These are phyloP conservation scores for Lagenaria siceraria DNA, from an alignment of 306 rosid species.

Conservation along the genomic window DNA sequence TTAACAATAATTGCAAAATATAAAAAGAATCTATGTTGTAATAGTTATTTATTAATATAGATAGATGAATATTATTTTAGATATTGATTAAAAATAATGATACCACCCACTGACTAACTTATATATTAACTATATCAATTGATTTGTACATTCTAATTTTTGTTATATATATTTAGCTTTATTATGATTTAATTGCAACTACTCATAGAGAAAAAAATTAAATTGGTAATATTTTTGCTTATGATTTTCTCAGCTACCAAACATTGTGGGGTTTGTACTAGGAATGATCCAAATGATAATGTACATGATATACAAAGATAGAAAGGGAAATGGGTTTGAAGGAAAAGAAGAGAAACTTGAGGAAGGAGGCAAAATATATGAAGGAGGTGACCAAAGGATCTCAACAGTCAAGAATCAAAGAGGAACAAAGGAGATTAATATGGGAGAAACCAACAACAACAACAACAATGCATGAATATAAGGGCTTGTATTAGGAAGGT, in stretches of 20 bases:
- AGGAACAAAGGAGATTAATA: background rate
- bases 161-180: background rate
- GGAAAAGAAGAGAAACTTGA: background rate
- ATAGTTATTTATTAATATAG: too few species aligned
- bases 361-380: background rate
- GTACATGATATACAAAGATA: slow-evolving; percentile 35
- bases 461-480: background rate
- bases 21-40: too few species aligned
- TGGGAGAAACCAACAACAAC: background rate
- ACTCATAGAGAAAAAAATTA: too few species aligned
- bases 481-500: background rate
- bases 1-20: too few species aligned
- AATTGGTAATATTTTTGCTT: background rate
- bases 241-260: slow-evolving; percentile 33
- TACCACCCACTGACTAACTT: background rate
- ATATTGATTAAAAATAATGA: too few species aligned
- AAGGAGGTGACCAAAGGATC: background rate
- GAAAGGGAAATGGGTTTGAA: background rate
- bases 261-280: slow-evolving; percentile 47
- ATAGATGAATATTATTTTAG: too few species aligned
- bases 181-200: background rate
- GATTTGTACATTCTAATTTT: background rate
- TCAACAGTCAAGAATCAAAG: background rate
- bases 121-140: too few species aligned
- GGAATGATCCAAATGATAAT: slow-evolving; percentile 43